A percentile compares a stretch with the other conserved stretches of the same genome.
phyloP scores from a whole-genome alignment of 2,329 filamentous ascomycete genomes.

The Lasiodiplodia sp. region DNA sequence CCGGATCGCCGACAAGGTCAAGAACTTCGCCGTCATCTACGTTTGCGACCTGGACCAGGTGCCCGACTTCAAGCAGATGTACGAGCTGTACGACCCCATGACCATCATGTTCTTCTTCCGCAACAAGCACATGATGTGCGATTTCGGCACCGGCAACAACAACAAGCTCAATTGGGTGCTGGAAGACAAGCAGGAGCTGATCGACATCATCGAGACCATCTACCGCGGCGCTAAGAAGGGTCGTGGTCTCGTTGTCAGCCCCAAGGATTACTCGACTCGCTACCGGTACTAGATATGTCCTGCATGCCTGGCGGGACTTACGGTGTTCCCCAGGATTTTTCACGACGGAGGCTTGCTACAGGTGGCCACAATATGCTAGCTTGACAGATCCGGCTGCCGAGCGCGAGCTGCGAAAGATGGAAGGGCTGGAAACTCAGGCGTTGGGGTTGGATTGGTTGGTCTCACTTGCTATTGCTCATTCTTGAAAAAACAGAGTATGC shows the following conservation, averaged over 20 bases:
- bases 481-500: conserved; percentile 16
- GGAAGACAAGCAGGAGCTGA: conserved; percentile 97
- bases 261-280: conserved; percentile 77
- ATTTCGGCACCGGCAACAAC: conserved; percentile 96
- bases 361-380: neutral
- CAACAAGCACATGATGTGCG: conserved; percentile 99
- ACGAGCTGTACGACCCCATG: conserved; percentile 81
- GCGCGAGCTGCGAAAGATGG: neutral
- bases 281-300: conserved; percentile 65
- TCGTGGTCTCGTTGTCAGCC: conserved; percentile 92
- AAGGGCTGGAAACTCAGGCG: neutral
- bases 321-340: no score
- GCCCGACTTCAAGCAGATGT: conserved; percentile 38
- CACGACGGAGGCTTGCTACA: neutral
- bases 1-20: conserved; percentile 90
- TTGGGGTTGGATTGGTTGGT: conserved; percentile 27
- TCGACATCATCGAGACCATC: conserved; percentile 98
- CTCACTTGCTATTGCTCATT: conserved; percentile 14
- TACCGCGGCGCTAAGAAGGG: conserved; percentile 99
- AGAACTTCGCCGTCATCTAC: conserved; percentile 93
- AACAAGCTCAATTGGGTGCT: conserved; percentile 98
- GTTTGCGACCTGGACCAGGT: conserved; percentile 78
- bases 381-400: neutral
- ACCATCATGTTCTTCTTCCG: conserved; percentile 98
- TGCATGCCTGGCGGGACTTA: neutral